Percentiles rank a stretch among this genome's conserved stretches.
Conservation (phyloP, 306 rosid species). For the Vachellia collinsii region DNA sequence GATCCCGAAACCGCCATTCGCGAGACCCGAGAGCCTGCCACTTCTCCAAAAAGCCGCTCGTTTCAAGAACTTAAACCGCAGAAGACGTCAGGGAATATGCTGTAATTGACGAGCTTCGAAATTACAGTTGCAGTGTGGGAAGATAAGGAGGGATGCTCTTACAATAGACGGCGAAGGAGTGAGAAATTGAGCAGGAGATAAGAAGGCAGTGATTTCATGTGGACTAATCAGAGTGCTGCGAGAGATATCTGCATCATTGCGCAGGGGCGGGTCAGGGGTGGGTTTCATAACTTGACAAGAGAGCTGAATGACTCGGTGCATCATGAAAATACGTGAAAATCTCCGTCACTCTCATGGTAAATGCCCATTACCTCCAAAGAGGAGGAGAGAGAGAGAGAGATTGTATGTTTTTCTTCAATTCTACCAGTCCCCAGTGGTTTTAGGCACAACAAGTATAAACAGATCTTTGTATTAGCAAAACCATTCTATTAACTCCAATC, state of each 20-base stretch:
- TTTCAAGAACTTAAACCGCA: neutral
- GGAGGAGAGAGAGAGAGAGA: neutral
- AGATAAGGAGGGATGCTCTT: neutral
- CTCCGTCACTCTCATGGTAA: neutral
- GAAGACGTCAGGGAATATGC: neutral
- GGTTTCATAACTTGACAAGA: neutral
- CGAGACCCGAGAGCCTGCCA: neutral
- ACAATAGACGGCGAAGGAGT: neutral
- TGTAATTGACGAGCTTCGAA: slow-evolving; percentile 6
- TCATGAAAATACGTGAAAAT: neutral
- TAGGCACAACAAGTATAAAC: too few relatives aligned
- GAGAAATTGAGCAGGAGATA: slow-evolving; percentile 11
- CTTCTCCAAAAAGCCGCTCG: neutral
- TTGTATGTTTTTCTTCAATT: too few relatives aligned
- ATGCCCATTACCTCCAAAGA: neutral
- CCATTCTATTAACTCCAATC: too few relatives aligned
- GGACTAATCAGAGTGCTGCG: slow-evolving; percentile 27
- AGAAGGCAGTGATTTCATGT: slow-evolving; percentile 35
- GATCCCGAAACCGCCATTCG: slow-evolving; percentile 34
- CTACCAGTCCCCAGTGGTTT: too few relatives aligned
- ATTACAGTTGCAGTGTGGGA: neutral
- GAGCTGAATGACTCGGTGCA: neutral
- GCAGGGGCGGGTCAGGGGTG: slow-evolving; percentile 34
- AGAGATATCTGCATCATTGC: slow-evolving; percentile 19
- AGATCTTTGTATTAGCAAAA: too few relatives aligned